Evolutionary conservation across 352 stramenopile genomes (phyloP), one percentile per base, ranked within the genome.

Genomic region (Peronosclerospora sorghi): DNA sequence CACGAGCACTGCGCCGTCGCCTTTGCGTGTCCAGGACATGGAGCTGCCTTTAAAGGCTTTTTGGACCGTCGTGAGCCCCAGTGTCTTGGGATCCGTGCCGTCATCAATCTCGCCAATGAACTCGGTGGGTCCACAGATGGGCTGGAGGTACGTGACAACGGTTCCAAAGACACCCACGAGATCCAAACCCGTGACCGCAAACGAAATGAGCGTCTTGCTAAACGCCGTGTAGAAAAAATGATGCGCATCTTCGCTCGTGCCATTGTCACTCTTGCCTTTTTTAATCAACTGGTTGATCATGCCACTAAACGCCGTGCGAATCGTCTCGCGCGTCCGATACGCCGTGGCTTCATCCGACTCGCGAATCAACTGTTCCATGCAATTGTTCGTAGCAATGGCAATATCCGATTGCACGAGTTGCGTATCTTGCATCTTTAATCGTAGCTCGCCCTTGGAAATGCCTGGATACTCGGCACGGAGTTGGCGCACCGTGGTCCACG

Each of bases 41-140:
- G 51, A 44, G 26, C 53, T 75, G 15, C 51, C 40, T 6, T 56
- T 55, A 40, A 83, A 83, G 7, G 71, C 71, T 5, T 64, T 51
- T 9, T 63, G 45, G 1, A 75, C 41, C 0, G 49, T 63, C 0
- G 45, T 65, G 12, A 84, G 23, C 2, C 68, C 72, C 0, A 84
- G 37, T 0, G 72, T 70, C 4, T 65, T 45, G 0, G 59, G 49
- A 4, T 69, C 47, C 0, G 45, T 55, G 10, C 72, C 72, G 13
- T 76, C 67, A 24, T 84, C 72, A 32, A 84, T 71, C 34, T 80
- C 58, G 9, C 69, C 63, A 5, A 80, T 49, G 27, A 76, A 68
- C 10, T 63, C 53, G 4, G 72, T 81, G 1, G 68, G 72, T 0
- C 72, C 68, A 39, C 72, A 84, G 29, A 84, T 65, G 8, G 56